Evolutionary conservation across 179 eudicot species (phyloP).

Genomic region (Beta lomatogona): DNA sequence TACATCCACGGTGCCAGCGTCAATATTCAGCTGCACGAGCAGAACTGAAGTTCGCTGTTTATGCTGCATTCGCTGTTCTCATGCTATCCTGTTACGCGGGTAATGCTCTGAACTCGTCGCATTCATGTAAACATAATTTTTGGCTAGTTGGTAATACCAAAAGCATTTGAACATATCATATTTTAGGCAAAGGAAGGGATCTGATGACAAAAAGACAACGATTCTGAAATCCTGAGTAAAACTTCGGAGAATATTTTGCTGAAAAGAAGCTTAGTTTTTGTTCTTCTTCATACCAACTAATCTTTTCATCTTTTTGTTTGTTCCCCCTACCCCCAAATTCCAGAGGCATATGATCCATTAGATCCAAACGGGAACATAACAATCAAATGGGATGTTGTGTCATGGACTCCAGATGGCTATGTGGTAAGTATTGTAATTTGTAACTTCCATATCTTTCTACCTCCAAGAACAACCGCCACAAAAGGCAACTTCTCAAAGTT

Average conservation of each 20-base stretch:
- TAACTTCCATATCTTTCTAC: no score
- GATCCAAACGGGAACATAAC: conserved; percentile 52
- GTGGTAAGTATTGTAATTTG: conserved; percentile 30
- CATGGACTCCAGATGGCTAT: conserved; percentile 57
- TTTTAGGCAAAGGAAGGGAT: no score
- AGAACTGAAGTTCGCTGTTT: conserved; percentile 25
- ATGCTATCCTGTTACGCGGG: conserved; percentile 27
- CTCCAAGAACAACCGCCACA: no score
- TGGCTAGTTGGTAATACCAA: no score
- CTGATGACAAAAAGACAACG: neutral
- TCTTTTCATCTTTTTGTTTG: neutral
- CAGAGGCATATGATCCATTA: conserved; percentile 50
- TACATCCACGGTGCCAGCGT: neutral
- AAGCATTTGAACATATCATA: neutral
- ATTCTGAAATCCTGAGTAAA: neutral
- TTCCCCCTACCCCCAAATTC: neutral
- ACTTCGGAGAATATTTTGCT: neutral
- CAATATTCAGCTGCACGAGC: neutral
- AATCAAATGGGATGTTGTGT: conserved; percentile 47
- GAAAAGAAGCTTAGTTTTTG: neutral
- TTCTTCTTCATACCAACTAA: neutral
- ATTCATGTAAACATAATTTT: neutral
- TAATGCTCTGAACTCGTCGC: conserved; percentile 8
- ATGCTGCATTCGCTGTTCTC: conserved; percentile 18
- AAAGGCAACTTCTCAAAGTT: neutral